A percentile compares a stretch with the other conserved stretches of the same genome.
These are phyloP conservation scores for Phytopythium helicoides DNA, from an alignment of 352 stramenopile genomes.

Conservation along the genomic window DNA sequence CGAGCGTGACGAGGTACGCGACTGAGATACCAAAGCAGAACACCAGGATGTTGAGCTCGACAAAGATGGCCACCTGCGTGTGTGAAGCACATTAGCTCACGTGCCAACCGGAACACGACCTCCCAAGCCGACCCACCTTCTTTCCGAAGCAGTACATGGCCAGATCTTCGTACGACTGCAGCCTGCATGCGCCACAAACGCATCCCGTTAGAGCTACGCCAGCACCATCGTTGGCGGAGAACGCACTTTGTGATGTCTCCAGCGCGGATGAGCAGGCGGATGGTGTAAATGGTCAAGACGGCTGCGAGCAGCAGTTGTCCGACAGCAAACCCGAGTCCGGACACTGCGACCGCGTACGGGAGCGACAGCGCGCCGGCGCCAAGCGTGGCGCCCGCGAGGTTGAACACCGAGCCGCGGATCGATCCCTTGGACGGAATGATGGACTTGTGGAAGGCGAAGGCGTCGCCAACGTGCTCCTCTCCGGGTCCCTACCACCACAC, in stretches of 20 bases:
- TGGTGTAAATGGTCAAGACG: constrained; percentile 79
- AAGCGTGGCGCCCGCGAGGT: constrained; percentile 77
- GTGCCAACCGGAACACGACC: too few relatives aligned
- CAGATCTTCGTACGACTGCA: constrained; percentile 87
- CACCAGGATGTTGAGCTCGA: constrained; percentile 83
- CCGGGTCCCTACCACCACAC: constrained; percentile 18
- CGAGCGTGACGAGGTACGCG: constrained; percentile 81
- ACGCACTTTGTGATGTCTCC: constrained; percentile 77
- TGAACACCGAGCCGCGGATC: constrained; percentile 83
- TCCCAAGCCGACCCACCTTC: too few relatives aligned
- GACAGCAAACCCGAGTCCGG: constrained; percentile 72
- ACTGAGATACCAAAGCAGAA: constrained; percentile 87
- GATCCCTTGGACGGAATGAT: constrained; percentile 81
- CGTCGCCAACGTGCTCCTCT: constrained; percentile 49
- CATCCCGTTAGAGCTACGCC: constrained; percentile 3
- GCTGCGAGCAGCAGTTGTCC: constrained; percentile 66
- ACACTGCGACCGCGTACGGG: constrained; percentile 79
- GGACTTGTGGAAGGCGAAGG: constrained; percentile 75
- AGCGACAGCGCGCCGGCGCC: constrained; percentile 75
- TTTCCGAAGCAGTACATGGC: constrained; percentile 82
- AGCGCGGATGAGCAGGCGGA: constrained; percentile 75
- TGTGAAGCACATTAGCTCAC: background rate
- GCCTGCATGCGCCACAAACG: constrained; percentile 23
- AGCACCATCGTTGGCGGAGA: background rate
- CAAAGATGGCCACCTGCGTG: constrained; percentile 69